phyloP scores from a whole-genome alignment of 495 filamentous ascomycete genomes.

The Parachaetomium inaequale region DNA sequence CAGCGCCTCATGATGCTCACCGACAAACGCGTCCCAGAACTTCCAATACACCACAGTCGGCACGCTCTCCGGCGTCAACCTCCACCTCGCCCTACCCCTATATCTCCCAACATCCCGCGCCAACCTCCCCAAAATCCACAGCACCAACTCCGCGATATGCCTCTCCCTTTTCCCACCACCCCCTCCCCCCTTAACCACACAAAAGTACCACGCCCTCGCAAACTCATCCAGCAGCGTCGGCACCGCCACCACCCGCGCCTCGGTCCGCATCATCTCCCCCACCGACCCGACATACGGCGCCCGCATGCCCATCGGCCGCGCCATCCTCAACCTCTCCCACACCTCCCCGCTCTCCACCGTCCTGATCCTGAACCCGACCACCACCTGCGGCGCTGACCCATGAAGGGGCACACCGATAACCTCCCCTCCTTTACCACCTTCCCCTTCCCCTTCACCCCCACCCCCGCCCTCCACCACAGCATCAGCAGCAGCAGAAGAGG shows the following conservation, averaged over 20 bases:
- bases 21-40: constrained; percentile 4
- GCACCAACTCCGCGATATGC: not conserved
- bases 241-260: constrained; percentile 2
- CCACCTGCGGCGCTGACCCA: not conserved
- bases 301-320: not conserved
- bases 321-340: not conserved
- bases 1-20: not conserved
- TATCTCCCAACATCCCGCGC: not conserved
- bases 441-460: not conserved
- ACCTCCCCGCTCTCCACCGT: not conserved
- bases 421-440: not conserved
- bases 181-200: not conserved
- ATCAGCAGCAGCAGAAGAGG: not conserved
- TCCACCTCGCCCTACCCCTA: not conserved
- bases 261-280: constrained; percentile 7
- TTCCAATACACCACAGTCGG: not conserved
- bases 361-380: not conserved
- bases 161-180: not conserved
- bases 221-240: constrained; percentile 13
- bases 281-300: constrained; percentile 2
- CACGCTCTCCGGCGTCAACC: not conserved
- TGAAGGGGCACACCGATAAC: not conserved
- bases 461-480: not conserved
- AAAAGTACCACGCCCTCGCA: constrained; percentile 7
- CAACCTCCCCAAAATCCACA: not conserved